These are phyloP conservation scores for Buddleja alternifolia DNA, from an alignment of 257 asterid genomes.

Conservation along the genomic window DNA sequence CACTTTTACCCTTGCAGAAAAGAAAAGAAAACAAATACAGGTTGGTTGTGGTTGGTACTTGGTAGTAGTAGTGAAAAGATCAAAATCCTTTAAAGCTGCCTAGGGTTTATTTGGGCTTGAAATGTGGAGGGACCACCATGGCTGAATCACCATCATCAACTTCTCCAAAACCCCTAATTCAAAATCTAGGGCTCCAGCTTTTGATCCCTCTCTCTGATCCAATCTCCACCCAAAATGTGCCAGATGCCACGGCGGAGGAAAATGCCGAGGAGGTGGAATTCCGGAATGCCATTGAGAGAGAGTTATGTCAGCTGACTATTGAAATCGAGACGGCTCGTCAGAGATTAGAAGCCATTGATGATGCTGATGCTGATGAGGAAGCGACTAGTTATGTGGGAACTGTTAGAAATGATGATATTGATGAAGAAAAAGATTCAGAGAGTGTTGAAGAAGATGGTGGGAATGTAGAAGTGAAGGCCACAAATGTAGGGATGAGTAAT, in stretches of 20 bases:
- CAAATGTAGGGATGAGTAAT: conserved; percentile 22
- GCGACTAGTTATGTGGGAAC: conserved; percentile 18
- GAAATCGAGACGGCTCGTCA: conserved; percentile 38
- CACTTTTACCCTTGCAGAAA: too few species aligned
- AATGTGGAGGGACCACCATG: conserved; percentile 50
- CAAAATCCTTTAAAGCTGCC: too few species aligned
- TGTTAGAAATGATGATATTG: not conserved
- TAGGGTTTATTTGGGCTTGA: too few species aligned
- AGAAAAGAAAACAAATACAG: too few species aligned
- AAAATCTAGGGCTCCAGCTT: conserved; percentile 36
- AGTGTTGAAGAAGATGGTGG: conserved; percentile 33
- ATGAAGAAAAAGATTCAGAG: conserved; percentile 21
- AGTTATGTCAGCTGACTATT: conserved; percentile 40
- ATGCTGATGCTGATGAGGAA: conserved; percentile 15
- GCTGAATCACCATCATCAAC: conserved; percentile 43
- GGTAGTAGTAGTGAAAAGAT: too few species aligned
- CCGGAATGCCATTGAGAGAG: conserved; percentile 41
- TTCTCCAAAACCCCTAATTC: conserved; percentile 36
- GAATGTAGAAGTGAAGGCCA: conserved; percentile 27
- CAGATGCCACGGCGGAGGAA: conserved; percentile 29
- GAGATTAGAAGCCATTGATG: conserved; percentile 9
- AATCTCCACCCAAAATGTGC: conserved; percentile 25
- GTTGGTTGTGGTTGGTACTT: too few species aligned
- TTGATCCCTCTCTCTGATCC: conserved; percentile 33
- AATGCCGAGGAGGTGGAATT: conserved; percentile 43